These are phyloP conservation scores for Nymphaea colorata DNA, from an alignment of 164 flowering plant genomes.

Conservation along the genomic window DNA sequence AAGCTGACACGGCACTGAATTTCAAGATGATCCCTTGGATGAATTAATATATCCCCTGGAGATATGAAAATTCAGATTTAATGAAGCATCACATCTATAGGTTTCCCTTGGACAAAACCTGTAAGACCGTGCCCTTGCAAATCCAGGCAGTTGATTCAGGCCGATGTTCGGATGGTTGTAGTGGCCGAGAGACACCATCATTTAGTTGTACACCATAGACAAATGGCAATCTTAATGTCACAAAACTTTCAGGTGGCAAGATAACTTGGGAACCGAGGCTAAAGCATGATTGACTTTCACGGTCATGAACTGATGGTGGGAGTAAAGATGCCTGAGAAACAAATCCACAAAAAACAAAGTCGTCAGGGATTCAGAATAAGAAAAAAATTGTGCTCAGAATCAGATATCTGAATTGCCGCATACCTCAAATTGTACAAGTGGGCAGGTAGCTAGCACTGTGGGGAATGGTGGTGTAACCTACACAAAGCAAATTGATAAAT, in stretches of 20 bases:
- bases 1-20: no score
- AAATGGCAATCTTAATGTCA: slow-evolving; percentile 73
- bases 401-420: background rate
- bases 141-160: slow-evolving; percentile 89
- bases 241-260: slow-evolving; percentile 87
- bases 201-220: slow-evolving; percentile 66
- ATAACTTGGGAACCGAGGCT: slow-evolving; percentile 60
- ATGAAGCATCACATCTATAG: background rate
- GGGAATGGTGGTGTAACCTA: slow-evolving; percentile 93
- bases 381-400: background rate
- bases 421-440: slow-evolving; percentile 83
- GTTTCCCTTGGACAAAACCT: slow-evolving; percentile 42
- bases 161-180: slow-evolving; percentile 46
- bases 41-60: no score
- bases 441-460: slow-evolving; percentile 45
- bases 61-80: no score
- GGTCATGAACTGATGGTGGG: slow-evolving; percentile 36
- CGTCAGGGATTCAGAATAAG: background rate
- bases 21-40: no score
- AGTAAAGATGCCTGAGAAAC: slow-evolving; percentile 53
- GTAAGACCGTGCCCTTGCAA: slow-evolving; percentile 47
- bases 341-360: slow-evolving; percentile 2
- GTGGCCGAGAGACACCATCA: slow-evolving; percentile 49
- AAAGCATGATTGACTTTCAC: slow-evolving; percentile 50
- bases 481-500: slow-evolving; percentile 11